phyloP scores from a whole-genome alignment of 1,284 basidiomycete species.

The Thecaphora thlaspeos region DNA sequence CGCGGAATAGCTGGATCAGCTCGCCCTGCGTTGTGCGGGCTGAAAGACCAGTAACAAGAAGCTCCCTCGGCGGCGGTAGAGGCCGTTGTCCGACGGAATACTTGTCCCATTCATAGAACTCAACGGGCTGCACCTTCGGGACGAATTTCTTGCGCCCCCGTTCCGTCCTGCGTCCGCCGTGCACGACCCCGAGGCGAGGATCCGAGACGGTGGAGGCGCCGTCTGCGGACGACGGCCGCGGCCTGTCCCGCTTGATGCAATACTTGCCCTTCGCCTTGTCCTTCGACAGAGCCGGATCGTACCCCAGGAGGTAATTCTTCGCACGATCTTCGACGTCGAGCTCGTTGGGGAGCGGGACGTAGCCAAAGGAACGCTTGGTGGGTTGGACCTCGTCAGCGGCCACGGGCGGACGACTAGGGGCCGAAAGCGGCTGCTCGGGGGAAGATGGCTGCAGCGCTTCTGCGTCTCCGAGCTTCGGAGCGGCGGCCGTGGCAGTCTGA shows the following conservation, averaged over 20 bases:
- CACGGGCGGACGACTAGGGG: neutral
- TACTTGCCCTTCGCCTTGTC: constrained; percentile 1
- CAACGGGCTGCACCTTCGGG: constrained; percentile 11
- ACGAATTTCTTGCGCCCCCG: constrained; percentile 3
- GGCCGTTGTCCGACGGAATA: constrained; percentile 75
- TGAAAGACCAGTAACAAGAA: constrained; percentile 74
- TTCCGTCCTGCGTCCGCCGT: neutral
- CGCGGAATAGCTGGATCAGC: constrained; percentile 70
- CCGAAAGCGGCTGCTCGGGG: no score
- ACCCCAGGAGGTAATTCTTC: constrained; percentile 6
- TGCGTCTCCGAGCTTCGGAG: neutral
- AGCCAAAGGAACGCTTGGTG: constrained; percentile 16
- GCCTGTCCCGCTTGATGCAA: constrained; percentile 12
- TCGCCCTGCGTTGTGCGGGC: constrained; percentile 69
- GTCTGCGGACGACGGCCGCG: constrained; percentile 8
- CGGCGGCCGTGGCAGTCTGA: neutral
- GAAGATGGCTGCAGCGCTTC: neutral
- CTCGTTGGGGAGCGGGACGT: constrained; percentile 37
- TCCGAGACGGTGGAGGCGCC: neutral
- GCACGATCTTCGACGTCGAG: constrained; percentile 17
- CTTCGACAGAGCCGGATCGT: constrained; percentile 7
- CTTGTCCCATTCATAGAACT: constrained; percentile 68
- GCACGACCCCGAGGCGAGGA: constrained; percentile 1
- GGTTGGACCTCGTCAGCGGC: neutral
- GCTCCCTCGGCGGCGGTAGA: constrained; percentile 65